Percentiles rank a stretch among this genome's conserved stretches.
Conservation (phyloP, 257 asterid species). For the Salvia hispanica region DNA sequence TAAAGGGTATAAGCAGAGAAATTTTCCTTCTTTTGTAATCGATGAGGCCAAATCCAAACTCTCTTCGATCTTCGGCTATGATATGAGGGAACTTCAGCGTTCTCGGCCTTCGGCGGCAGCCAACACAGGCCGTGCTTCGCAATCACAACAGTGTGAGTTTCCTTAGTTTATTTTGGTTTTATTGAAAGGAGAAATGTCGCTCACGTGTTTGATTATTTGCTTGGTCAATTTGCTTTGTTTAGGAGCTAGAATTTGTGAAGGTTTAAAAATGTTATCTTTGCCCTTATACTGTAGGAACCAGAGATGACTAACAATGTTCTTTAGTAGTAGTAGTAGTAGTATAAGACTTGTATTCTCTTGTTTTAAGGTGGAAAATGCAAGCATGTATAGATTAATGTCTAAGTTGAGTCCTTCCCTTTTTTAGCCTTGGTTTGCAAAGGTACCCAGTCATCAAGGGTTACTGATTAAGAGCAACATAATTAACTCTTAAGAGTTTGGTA, state of each 20-base stretch:
- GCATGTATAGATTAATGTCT: neutral
- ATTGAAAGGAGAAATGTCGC: constrained; percentile 4
- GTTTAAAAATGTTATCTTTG: neutral
- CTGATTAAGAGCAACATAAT: neutral
- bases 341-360: neutral
- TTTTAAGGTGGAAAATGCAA: neutral
- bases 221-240: neutral
- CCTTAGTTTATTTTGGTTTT: neutral
- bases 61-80: constrained; percentile 75
- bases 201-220: neutral
- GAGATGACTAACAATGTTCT: constrained; percentile 1
- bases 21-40: constrained; percentile 71
- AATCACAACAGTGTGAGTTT: constrained; percentile 48
- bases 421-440: neutral
- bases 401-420: neutral
- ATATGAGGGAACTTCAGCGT: constrained; percentile 82
- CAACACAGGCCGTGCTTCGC: constrained; percentile 45
- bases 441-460: neutral
- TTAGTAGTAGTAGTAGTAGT: neutral
- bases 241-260: neutral
- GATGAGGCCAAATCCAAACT: constrained; percentile 75
- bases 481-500: neutral
- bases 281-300: neutral
- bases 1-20: constrained; percentile 66
- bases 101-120: constrained; percentile 49